Base-by-base conservation (phyloP, 805 yeast genomes). In the Yarrowia sp. region DNA sequence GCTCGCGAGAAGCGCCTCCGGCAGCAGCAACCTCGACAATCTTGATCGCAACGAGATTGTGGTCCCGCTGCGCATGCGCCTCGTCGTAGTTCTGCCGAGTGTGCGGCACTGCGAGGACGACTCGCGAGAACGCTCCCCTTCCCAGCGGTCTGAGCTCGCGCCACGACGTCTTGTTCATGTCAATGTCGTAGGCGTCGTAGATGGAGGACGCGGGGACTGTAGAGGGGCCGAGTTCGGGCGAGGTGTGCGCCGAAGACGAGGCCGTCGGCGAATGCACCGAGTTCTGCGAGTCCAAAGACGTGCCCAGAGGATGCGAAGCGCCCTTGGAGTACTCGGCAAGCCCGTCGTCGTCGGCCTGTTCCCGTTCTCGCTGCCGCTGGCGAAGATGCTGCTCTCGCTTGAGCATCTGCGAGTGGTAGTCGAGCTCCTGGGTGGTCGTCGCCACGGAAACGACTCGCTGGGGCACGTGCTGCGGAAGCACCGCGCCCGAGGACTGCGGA, bases 1-100 rank as follows among this genome's bases (percentile, higher is more conserved):
- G 75, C 6, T 79, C 76, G 12, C 79, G 71, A 3, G 81, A 73
- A 4, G 80, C 81, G 31, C 72, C 73, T 27, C 73, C 73, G 36
- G 67, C 72, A 46, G 75, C 68, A 0, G 78, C 77, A 39, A 81
- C 73, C 16, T 73, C 73, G 6, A 84, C 78, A 44, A 88, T 81
- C 71, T 93, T 93, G 35, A 93, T 80, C 0, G 97, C 97, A 4
- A 85, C 86, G 24, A 71, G 69, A 18, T 64, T 68, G 14, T 31
- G 41, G 35, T 56, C 58, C 8, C 66, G 66, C 14, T 67, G 68
- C 19, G 66, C 67, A 6, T 49, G 46, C 68, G 66, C 12, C 69
- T 68, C 27, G 68, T 69, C 12, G 71, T 41, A 42, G 27, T 58
- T 58, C 5, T 22, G 41, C 1, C 39, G 53, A 21, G 62, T 58